Percentiles rank a stretch among this genome's conserved stretches.
Evolutionary conservation across 768 basidiomycete genomes (phyloP).

Genomic region (Suillus cothurnatus): DNA sequence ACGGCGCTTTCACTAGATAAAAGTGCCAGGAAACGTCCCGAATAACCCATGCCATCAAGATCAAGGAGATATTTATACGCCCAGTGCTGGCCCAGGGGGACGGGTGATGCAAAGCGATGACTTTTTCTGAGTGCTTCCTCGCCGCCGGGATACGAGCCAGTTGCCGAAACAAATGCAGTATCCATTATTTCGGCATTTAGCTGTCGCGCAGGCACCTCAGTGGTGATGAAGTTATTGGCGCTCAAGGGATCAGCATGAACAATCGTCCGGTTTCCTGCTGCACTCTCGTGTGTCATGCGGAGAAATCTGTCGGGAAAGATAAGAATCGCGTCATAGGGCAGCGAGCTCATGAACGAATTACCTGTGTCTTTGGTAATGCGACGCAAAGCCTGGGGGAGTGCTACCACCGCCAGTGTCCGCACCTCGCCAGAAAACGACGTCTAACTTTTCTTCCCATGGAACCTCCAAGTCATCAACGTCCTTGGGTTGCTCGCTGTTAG

Average conservation of each 20-base stretch:
- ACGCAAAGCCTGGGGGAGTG: constrained; percentile 79
- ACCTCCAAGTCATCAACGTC: constrained; percentile 85
- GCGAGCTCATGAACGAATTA: constrained; percentile 30
- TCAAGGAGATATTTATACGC: constrained; percentile 91
- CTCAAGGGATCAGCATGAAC: constrained; percentile 69
- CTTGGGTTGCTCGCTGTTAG: constrained; percentile 68
- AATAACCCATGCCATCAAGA: constrained; percentile 95
- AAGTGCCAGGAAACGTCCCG: constrained; percentile 84
- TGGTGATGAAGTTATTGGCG: constrained; percentile 59
- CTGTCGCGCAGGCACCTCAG: constrained; percentile 54
- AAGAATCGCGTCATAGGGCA: constrained; percentile 3
- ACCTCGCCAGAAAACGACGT: constrained; percentile 92
- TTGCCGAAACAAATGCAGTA: constrained; percentile 78
- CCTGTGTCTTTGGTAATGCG: constrained; percentile 88
- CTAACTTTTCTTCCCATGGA: constrained; percentile 87
- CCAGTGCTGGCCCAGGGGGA: constrained; percentile 87
- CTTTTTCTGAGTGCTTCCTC: constrained; percentile 59
- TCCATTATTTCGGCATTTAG: constrained; percentile 88
- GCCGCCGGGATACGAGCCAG: constrained; percentile 80
- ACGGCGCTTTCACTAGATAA: constrained; percentile 88
- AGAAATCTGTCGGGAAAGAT: constrained; percentile 51
- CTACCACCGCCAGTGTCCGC: constrained; percentile 95
- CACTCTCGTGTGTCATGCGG: constrained; percentile 65
- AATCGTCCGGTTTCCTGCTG: constrained; percentile 56
- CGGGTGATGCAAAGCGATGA: constrained; percentile 74